phyloP scores from a whole-genome alignment of 1,139 yeast genomes.

The Candida labiduridarum region DNA sequence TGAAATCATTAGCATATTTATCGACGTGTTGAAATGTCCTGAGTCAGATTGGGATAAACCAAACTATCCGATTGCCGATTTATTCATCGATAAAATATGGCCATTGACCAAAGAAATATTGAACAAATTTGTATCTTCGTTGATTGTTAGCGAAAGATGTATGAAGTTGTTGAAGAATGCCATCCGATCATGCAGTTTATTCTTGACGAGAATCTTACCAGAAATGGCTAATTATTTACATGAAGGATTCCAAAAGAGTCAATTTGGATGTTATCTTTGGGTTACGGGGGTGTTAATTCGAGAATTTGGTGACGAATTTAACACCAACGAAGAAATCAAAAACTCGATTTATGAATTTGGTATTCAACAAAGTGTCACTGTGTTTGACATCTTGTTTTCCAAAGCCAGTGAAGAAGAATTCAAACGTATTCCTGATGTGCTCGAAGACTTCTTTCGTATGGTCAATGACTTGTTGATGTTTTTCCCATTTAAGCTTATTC shows the following conservation, averaged over 20 bases:
- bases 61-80: conserved; percentile 57
- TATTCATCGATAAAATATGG: conserved; percentile 58
- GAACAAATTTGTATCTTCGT: conserved; percentile 54
- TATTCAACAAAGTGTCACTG: conserved; percentile 44
- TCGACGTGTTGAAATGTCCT: conserved; percentile 55
- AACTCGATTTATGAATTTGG: conserved; percentile 52
- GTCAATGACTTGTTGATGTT: conserved; percentile 77
- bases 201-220: conserved; percentile 62
- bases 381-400: conserved; percentile 36
- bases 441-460: conserved; percentile 90
- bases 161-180: conserved; percentile 69
- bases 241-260: conserved; percentile 67
- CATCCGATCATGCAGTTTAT: conserved; percentile 69
- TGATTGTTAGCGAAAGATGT: conserved; percentile 71
- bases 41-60: conserved; percentile 35
- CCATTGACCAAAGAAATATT: conserved; percentile 57
- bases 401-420: conserved; percentile 27
- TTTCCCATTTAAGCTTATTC: conserved; percentile 68
- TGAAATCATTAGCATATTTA: conserved; percentile 73
- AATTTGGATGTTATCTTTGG: conserved; percentile 86
- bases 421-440: conserved; percentile 65
- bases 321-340: conserved; percentile 36
- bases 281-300: conserved; percentile 83
- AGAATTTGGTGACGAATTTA: conserved; percentile 68
- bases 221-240: conserved; percentile 64